Base-by-base conservation (phyloP, 192 early-diverging fungal genomes). In the Funneliformis geosporum region DNA sequence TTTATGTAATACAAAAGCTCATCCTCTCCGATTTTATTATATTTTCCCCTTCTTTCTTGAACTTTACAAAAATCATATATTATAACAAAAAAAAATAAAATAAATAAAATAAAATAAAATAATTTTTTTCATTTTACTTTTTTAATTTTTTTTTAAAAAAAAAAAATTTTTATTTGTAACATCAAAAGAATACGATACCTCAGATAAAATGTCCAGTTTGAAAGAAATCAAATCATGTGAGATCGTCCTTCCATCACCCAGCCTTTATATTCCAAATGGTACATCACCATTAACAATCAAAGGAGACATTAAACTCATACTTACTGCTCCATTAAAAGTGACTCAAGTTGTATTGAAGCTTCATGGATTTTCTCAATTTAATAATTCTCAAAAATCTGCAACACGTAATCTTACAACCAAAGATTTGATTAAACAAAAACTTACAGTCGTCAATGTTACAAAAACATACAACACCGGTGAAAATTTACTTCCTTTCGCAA, bases 361-460 rank as follows among this genome's bases (percentile, higher is more conserved):
- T 42, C 77, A 79, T 59, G 77, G 77, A 69, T 79, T 42, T 70
- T 69, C 77, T 38, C 77, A 79, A 70, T 70, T 59, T 68, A 42
- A 79, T 70, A 68, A 79, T 39, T 79, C 77, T 23, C 77, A 79
- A 70, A 79, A 79, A 70, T 5, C 67, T 28, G 23, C 66, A 25
- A 79, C 68, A 60, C 43, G 77, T 23, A 79, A 79, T 59, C 27
- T 79, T 27, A 70, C 38, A 0, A 66, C 60, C 2, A 79, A 79
- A 79, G 77, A 79, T 79, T 70, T 79, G 38, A 59, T 70, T 25
- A 79, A 79, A 70, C 77, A 79, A 60, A 79, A 79, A 79, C 46
- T 60, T 50, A 79, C 77, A 5, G 67, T 79, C 21, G 28, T 79
- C 5, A 79, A 79, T 60, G 33, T 79, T 25, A 60, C 77, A 43